Base-by-base conservation (phyloP, 805 yeast species). In the Tetrapisispora namnaoensis region DNA sequence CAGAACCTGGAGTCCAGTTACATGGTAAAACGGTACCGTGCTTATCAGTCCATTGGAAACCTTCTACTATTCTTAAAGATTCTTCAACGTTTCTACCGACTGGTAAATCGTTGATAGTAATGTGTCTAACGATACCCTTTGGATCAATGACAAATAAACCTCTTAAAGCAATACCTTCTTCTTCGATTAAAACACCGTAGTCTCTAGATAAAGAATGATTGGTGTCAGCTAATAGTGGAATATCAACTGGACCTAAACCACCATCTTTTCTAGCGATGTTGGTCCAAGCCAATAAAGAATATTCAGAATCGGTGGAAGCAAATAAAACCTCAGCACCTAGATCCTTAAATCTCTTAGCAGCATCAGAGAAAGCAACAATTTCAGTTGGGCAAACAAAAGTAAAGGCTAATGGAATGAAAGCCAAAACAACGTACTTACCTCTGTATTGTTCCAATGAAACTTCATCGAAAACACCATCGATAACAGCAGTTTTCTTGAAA, bases 21-120 rank as follows among this genome's bases (percentile, higher is more conserved):
- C 98, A 97, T 66, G 99, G 99, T 78, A 97, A 90, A 60, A 91
- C 99, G 77, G 95, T 96, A 76, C 99, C 99, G 82, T 93, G 78
- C 78, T 87, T 86, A 73, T 90, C 98, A 65, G 96, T 86, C 90
- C 95, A 93, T 78, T 91, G 96, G 96, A 93, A 93, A 62, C 97
- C 99, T 71, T 93, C 98, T 56, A 93, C 80, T 69, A 93, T 81
- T 83, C 99, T 90, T 69, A 88, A 78, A 59, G 97, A 85, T 81
- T 93, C 99, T 59, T 90, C 97, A 60, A 93, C 99, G 67, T 86
- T 85, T 80, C 99, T 89, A 72, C 99, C 99, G 61, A 93, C 99
- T 71, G 99, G 96, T 71, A 91, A 84, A 74, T 93, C 98, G 80
- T 93, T 93, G 79, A 93, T 78, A 75, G 98, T 91, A 75, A 85